These are phyloP conservation scores for Isochrysis galbana DNA, from an alignment of 78 protist genomes.

Conservation along the genomic window DNA sequence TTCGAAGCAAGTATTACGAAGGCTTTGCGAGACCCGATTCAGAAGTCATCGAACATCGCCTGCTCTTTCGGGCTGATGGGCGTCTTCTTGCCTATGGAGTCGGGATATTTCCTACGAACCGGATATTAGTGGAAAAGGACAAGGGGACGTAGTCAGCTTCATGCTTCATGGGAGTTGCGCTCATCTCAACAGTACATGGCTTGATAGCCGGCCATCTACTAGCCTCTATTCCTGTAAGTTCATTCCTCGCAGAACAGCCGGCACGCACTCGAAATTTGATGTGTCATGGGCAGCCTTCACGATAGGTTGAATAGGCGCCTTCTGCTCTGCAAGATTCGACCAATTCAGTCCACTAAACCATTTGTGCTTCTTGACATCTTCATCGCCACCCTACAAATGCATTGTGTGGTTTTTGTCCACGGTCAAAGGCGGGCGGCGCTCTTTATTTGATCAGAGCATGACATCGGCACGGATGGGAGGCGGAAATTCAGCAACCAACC, in stretches of 20 bases:
- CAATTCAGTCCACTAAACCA: conserved; percentile 86
- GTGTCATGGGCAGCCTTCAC: neutral
- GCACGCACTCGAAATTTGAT: neutral
- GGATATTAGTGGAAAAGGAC: neutral
- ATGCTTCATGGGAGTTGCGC: too few relatives aligned
- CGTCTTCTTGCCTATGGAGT: neutral
- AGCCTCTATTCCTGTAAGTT: neutral
- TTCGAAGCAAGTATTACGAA: too few relatives aligned
- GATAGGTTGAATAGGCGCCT: conserved; percentile 68
- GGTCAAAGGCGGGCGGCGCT: too few relatives aligned
- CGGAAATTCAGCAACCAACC: too few relatives aligned
- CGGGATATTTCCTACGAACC: neutral
- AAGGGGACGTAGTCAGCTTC: neutral
- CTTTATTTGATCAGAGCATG: neutral
- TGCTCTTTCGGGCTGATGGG: too few relatives aligned
- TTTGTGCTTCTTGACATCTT: conserved; percentile 85
- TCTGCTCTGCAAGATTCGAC: conserved; percentile 58
- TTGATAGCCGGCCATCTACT: too few relatives aligned
- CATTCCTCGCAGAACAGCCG: neutral
- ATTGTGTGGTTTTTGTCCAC: too few relatives aligned
- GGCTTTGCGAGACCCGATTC: too few relatives aligned
- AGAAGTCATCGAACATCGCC: too few relatives aligned
- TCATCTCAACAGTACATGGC: too few relatives aligned
- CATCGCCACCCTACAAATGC: conserved; percentile 80
- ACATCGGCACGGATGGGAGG: neutral